Evolutionary conservation across 2,329 filamentous ascomycete genomes (phyloP).

Genomic region (Aspergillus sergii): DNA sequence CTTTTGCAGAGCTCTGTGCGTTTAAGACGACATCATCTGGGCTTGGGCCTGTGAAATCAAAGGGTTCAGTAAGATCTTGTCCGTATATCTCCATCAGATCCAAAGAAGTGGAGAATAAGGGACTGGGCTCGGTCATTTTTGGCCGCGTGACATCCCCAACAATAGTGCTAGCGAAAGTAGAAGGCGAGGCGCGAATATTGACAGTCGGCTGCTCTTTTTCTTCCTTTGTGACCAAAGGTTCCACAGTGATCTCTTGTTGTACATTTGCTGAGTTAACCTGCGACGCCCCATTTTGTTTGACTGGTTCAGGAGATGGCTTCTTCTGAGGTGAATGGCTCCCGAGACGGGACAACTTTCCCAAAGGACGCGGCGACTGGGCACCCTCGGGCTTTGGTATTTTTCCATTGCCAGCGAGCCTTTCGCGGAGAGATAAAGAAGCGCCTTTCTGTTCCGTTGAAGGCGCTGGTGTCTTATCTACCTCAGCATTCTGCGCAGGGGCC

Average conservation of each 20-base stretch:
- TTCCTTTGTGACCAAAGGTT: slow-evolving; percentile 7
- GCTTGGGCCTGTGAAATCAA: slow-evolving; percentile 79
- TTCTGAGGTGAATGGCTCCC: slow-evolving; percentile 21
- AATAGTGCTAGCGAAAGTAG: slow-evolving; percentile 53
- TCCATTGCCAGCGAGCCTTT: slow-evolving; percentile 39
- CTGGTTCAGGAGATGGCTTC: slow-evolving; percentile 23
- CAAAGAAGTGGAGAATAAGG: slow-evolving; percentile 33
- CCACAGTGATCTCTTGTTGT: slow-evolving; percentile 2
- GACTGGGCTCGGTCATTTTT: slow-evolving; percentile 36
- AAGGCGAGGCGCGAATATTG: slow-evolving; percentile 50
- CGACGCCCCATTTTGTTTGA: slow-evolving; percentile 9
- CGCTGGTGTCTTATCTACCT: slow-evolving; percentile 12
- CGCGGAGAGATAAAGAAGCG: slow-evolving; percentile 38
- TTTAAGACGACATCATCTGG: slow-evolving; percentile 86
- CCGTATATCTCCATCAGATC: slow-evolving; percentile 43
- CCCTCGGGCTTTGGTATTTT: slow-evolving; percentile 31
- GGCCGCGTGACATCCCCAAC: slow-evolving; percentile 34
- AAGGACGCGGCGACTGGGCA: slow-evolving; percentile 23
- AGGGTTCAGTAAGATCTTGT: slow-evolving; percentile 45
- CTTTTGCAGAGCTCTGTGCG: slow-evolving; percentile 76
- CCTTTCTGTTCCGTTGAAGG: slow-evolving; percentile 24
- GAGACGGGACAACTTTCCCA: slow-evolving; percentile 22
- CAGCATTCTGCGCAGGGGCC: slow-evolving; percentile 6
- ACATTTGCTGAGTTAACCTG: slow-evolving; percentile 6
- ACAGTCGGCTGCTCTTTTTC: slow-evolving; percentile 19